These are phyloP conservation scores for Mucor irregularis DNA, from an alignment of 371 early-diverging fungal genomes.

Conservation along the genomic window DNA sequence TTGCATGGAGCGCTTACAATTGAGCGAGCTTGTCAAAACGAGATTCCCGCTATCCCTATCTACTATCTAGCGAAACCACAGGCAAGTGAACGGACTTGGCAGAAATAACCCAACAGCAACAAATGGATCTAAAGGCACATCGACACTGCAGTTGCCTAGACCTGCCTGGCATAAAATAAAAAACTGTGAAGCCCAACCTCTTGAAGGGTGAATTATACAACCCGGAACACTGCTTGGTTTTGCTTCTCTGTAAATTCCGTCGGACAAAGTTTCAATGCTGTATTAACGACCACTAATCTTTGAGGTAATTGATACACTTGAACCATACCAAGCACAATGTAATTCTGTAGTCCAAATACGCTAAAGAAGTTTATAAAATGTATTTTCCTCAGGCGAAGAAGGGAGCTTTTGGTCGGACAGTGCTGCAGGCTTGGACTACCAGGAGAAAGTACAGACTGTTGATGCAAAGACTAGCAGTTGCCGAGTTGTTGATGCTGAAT, in stretches of 20 bases:
- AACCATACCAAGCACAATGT: slow-evolving; percentile 17
- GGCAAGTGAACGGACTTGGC: too few species aligned
- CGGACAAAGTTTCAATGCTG: slow-evolving; percentile 4
- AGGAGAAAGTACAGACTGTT: not conserved
- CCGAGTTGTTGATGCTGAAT: slow-evolving; percentile 5
- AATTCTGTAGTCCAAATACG: slow-evolving; percentile 9
- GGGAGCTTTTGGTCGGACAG: not conserved
- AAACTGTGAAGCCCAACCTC: slow-evolving; percentile 5
- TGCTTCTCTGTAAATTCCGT: not conserved
- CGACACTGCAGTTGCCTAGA: slow-evolving; percentile 2
- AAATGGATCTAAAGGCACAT: slow-evolving; percentile 9
- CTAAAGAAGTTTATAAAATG: slow-evolving; percentile 7
- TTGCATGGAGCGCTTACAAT: slow-evolving; percentile 11
- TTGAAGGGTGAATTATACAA: slow-evolving; percentile 3
- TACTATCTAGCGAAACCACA: too few species aligned
- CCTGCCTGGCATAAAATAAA: slow-evolving; percentile 5
- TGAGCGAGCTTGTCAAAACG: slow-evolving; percentile 7
- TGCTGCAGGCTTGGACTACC: slow-evolving; percentile 1
- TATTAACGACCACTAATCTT: slow-evolving; percentile 17
- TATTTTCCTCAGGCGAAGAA: slow-evolving; percentile 7
- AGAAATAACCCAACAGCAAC: slow-evolving; percentile 7
- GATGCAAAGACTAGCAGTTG: slow-evolving; percentile 3
- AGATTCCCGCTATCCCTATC: too few species aligned
- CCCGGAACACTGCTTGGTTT: slow-evolving; percentile 5
- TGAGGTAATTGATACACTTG: slow-evolving; percentile 6